Percentiles rank a stretch among this genome's conserved stretches.
phyloP scores from a whole-genome alignment of 192 early-diverging fungal species.

The Jimgerdemannia flammicorona region DNA sequence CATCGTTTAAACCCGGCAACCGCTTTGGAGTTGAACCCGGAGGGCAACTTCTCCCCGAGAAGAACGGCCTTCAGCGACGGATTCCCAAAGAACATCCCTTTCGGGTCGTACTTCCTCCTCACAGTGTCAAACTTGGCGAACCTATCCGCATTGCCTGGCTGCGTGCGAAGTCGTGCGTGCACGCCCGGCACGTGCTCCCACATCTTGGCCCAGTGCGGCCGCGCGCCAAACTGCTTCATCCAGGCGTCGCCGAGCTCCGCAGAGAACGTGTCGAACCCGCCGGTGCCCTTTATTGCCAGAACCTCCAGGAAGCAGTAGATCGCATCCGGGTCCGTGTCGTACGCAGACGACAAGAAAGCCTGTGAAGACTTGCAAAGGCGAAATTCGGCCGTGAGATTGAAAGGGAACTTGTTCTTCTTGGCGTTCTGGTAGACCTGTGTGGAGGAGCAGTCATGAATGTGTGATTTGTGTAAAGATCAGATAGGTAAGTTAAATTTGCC shows the following conservation, averaged over 20 bases:
- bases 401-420: constrained; percentile 7
- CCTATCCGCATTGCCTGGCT: background rate
- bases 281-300: constrained; percentile 14
- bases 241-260: constrained; percentile 21
- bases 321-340: constrained; percentile 28
- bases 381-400: constrained; percentile 27
- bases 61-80: background rate
- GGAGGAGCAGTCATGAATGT: background rate
- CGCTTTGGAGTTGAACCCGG: background rate
- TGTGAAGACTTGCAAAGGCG: constrained; percentile 27
- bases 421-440: constrained; percentile 23
- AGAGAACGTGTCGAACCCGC: constrained; percentile 22
- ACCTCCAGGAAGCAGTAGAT: constrained; percentile 26
- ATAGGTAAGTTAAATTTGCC: background rate
- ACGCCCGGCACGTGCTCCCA: background rate
- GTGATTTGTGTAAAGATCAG: background rate
- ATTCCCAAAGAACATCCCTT: background rate
- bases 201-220: constrained; percentile 3
- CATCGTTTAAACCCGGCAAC: no score
- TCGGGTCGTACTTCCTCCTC: background rate
- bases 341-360: constrained; percentile 16
- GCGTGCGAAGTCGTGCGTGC: background rate
- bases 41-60: background rate
- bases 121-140: background rate
- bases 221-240: constrained; percentile 29